phyloP scores from a whole-genome alignment of 176 grass and related monocot species.

The Paspalum vaginatum region DNA sequence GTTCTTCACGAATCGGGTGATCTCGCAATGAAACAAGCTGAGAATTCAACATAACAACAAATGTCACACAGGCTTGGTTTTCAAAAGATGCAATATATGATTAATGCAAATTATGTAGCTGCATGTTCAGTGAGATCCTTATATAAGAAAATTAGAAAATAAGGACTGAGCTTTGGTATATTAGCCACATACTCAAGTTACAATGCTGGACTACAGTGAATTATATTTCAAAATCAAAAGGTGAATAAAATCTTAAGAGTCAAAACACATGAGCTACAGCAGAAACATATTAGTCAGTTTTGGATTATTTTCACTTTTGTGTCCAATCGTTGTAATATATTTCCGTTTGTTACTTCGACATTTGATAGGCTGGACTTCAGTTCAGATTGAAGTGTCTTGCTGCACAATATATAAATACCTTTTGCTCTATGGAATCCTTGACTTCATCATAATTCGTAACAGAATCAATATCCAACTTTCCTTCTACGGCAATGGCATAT shows the following conservation, averaged over 20 bases:
- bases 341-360: conserved; percentile 18
- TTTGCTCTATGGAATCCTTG: conserved; percentile 89
- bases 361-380: conserved; percentile 1
- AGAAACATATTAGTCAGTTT: conserved; percentile 2
- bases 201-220: conserved; percentile 8
- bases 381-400: conserved; percentile 35
- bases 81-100: conserved; percentile 37
- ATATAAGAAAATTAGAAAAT: conserved; percentile 24
- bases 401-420: conserved; percentile 51
- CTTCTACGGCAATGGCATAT: conserved; percentile 89
- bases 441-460: conserved; percentile 96
- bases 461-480: conserved; percentile 88
- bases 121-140: conserved; percentile 24
- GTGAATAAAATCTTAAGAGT: conserved; percentile 1
- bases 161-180: conserved; percentile 13
- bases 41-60: conserved; percentile 43
- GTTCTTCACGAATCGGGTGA: conserved; percentile 83
- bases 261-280: neutral
- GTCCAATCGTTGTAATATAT: conserved; percentile 4
- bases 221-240: conserved; percentile 9
- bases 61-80: conserved; percentile 29
- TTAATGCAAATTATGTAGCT: conserved; percentile 9
- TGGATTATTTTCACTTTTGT: conserved; percentile 8
- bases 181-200: conserved; percentile 27
- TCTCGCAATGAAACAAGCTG: conserved; percentile 89